Conservation (phyloP, 345 rosid genomes). For the Ricinus communis region DNA sequence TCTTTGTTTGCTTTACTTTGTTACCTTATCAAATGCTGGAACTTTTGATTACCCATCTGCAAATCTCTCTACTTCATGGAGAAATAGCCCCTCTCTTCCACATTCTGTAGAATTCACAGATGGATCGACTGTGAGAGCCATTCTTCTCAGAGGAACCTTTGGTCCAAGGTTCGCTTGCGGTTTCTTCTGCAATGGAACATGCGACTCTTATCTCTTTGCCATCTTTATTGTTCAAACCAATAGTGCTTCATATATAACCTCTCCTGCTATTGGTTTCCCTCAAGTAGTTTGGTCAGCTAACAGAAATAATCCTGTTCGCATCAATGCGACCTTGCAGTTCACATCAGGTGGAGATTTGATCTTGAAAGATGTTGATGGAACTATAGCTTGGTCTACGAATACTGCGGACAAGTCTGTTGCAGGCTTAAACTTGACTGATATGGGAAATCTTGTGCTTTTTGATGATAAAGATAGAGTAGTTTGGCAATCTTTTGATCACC, state of each 20-base stretch:
- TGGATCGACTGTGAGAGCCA: slow-evolving; percentile 22
- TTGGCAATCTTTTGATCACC: slow-evolving; percentile 63
- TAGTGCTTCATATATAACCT: not conserved
- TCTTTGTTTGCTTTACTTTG: not conserved
- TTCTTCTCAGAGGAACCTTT: slow-evolving; percentile 26
- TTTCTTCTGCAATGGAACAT: slow-evolving; percentile 21
- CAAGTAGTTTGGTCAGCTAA: slow-evolving; percentile 29
- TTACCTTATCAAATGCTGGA: slow-evolving; percentile 3
- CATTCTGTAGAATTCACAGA: not conserved
- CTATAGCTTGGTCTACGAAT: slow-evolving; percentile 25
- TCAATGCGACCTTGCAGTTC: slow-evolving; percentile 19
- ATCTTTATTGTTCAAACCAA: slow-evolving; percentile 21
- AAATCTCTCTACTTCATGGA: slow-evolving; percentile 30
- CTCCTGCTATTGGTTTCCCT: slow-evolving; percentile 14
- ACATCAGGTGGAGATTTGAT: slow-evolving; percentile 20
- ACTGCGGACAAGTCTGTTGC: slow-evolving; percentile 16
- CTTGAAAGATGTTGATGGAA: slow-evolving; percentile 16
- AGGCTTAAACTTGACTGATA: slow-evolving; percentile 15
- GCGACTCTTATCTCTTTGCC: slow-evolving; percentile 16
- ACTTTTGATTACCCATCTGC: slow-evolving; percentile 20
- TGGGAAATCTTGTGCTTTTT: slow-evolving; percentile 27
- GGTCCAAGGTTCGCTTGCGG: slow-evolving; percentile 27
- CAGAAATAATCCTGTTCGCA: slow-evolving; percentile 16
- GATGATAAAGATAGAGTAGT: slow-evolving; percentile 16
- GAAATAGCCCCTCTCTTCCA: not conserved